Conservation (phyloP, 306 rosid species). For the Citrullus colocynthis region DNA sequence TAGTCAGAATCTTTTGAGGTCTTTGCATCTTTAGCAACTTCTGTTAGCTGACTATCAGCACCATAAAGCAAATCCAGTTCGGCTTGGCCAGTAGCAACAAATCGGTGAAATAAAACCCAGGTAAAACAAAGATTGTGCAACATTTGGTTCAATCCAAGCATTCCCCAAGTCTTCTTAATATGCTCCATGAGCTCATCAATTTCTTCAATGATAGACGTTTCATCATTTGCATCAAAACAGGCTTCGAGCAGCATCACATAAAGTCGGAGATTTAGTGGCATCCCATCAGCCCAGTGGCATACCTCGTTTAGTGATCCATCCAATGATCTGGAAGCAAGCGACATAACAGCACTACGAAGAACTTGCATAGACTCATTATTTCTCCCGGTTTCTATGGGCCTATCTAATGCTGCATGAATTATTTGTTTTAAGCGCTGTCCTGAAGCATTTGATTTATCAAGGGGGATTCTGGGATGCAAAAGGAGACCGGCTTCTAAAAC, state of each 20-base stretch:
- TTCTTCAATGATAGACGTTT: conserved; percentile 69
- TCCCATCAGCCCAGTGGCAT: conserved; percentile 98
- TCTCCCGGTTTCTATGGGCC: conserved; percentile 77
- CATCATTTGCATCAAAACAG: conserved; percentile 69
- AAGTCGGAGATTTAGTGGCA: conserved; percentile 79
- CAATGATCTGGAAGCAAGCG: conserved; percentile 75
- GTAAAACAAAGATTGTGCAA: conserved; percentile 87
- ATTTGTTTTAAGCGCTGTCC: conserved; percentile 72
- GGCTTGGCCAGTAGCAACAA: conserved; percentile 80
- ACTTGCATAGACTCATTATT: conserved; percentile 87
- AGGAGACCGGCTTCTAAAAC: conserved; percentile 94
- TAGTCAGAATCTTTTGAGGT: conserved; percentile 69
- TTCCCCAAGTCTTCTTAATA: conserved; percentile 95
- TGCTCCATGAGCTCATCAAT: conserved; percentile 94
- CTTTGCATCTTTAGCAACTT: conserved; percentile 93
- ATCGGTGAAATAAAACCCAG: conserved; percentile 92
- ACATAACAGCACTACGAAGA: conserved; percentile 79
- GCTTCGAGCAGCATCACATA: conserved; percentile 81
- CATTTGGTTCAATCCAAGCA: conserved; percentile 79
- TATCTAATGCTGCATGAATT: conserved; percentile 62
- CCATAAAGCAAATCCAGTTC: conserved; percentile 65
- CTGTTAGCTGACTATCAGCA: conserved; percentile 65
- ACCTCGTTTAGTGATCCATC: conserved; percentile 67
- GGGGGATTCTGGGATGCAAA: conserved; percentile 61
- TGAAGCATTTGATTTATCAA: conserved; percentile 59